Percentiles rank a stretch among this genome's conserved stretches.
Conservation (phyloP, 306 rosid genomes). For the Clitoria ternatea region DNA sequence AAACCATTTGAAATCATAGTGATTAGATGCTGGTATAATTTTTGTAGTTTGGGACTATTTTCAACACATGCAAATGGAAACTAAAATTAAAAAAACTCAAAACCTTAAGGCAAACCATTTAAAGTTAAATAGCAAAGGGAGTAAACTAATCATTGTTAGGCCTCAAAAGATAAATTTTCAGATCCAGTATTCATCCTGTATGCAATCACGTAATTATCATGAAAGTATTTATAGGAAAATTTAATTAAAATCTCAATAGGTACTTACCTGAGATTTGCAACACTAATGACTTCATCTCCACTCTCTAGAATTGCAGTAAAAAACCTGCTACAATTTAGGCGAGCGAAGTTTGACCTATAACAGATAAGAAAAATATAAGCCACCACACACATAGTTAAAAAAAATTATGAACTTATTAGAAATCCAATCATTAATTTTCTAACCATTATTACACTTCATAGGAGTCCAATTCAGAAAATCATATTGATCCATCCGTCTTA, state of each 20-base stretch:
- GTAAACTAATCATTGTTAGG: background rate
- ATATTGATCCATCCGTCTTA: no score
- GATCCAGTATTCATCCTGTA: background rate
- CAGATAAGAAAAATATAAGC: background rate
- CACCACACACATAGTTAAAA: background rate
- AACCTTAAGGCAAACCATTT: no score
- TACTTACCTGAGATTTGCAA: conserved; percentile 62
- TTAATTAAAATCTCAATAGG: background rate
- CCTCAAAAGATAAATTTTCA: background rate
- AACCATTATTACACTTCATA: no score
- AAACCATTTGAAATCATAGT: no score
- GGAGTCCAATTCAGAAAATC: no score
- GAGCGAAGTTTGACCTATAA: conserved; percentile 70
- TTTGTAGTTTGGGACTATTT: no score
- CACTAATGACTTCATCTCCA: conserved; percentile 57
- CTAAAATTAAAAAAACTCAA: no score
- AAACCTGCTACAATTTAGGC: conserved; percentile 57
- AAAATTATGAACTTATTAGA: no score
- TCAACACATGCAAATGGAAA: no score
- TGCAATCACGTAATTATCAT: background rate
- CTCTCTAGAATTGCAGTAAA: conserved; percentile 66
- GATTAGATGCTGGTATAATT: no score
- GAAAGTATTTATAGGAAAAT: background rate
- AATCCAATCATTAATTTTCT: no score
- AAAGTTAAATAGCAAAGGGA: background rate